These are phyloP conservation scores for Fagus sylvatica DNA, from an alignment of 306 rosid species.

Conservation along the genomic window DNA sequence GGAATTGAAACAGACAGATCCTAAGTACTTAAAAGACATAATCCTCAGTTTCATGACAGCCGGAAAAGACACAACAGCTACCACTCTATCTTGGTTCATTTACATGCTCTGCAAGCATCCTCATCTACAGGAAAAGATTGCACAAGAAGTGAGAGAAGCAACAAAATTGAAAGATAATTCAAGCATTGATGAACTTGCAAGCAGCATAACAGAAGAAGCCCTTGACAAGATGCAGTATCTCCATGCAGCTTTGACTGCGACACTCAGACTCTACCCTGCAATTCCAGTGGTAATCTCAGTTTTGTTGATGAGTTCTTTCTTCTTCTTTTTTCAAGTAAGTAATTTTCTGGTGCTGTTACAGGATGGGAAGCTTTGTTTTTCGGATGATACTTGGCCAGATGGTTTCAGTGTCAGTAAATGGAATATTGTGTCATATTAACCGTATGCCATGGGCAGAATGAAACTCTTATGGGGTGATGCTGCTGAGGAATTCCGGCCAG, in stretches of 20 bases:
- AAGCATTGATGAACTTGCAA: constrained; percentile 43
- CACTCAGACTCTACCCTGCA: constrained; percentile 79
- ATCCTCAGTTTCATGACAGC: constrained; percentile 65
- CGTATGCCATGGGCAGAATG: constrained; percentile 91
- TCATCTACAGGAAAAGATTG: constrained; percentile 56
- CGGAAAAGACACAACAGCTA: constrained; percentile 74
- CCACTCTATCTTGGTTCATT: constrained; percentile 71
- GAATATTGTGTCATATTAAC: constrained; percentile 55
- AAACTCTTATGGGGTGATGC: constrained; percentile 81
- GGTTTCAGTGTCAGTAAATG: constrained; percentile 66
- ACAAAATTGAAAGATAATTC: constrained; percentile 30
- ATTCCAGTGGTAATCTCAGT: constrained; percentile 58
- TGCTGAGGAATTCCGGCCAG: constrained; percentile 68
- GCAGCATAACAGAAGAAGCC: constrained; percentile 45
- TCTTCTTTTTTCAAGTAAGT: no score
- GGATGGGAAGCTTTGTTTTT: constrained; percentile 69
- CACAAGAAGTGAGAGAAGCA: constrained; percentile 56
- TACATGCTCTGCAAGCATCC: constrained; percentile 72
- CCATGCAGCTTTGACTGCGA: constrained; percentile 74
- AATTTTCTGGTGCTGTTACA: constrained; percentile 13
- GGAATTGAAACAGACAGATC: constrained; percentile 37
- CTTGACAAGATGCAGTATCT: constrained; percentile 72
- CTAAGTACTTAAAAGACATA: constrained; percentile 56
- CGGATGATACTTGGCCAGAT: constrained; percentile 73
- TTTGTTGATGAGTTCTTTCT: no score